These are phyloP conservation scores for Cladorrhinum sp. DNA, from an alignment of 2,329 filamentous ascomycete species.

Conservation along the genomic window DNA sequence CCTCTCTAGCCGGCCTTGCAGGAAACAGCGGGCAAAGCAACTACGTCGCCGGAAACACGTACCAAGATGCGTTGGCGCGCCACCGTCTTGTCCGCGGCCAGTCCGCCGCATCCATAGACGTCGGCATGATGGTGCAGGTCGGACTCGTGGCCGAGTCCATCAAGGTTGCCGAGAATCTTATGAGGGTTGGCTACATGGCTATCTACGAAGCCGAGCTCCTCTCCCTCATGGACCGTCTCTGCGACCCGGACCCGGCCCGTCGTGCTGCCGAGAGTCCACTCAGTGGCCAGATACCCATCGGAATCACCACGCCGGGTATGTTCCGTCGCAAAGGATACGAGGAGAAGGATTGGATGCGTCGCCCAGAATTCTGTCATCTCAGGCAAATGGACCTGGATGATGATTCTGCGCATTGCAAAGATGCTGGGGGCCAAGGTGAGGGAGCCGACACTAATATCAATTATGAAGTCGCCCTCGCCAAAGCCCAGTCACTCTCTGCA, in stretches of 20 bases:
- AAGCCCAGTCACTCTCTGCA: not conserved
- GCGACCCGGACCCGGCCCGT: not conserved
- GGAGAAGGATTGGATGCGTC: too few relatives aligned
- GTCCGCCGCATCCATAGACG: constrained; percentile 32
- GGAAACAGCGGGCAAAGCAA: constrained; percentile 10
- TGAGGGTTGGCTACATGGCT: not conserved
- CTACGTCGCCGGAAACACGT: constrained; percentile 14
- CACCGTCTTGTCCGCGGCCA: constrained; percentile 6
- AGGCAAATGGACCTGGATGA: too few relatives aligned
- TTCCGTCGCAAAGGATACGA: too few relatives aligned
- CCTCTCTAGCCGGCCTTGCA: constrained; percentile 4
- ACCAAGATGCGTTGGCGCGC: constrained; percentile 7
- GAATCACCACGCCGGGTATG: not conserved
- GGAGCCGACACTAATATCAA: not conserved
- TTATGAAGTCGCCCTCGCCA: not conserved
- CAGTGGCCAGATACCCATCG: not conserved
- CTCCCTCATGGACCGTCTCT: not conserved
- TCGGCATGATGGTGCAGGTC: constrained; percentile 27
- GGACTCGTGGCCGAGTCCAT: constrained; percentile 14
- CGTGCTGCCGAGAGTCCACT: not conserved
- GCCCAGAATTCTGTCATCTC: too few relatives aligned
- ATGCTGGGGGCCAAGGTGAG: not conserved
- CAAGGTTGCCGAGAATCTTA: not conserved
- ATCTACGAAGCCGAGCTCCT: not conserved
- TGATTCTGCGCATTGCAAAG: too few relatives aligned